Evolutionary conservation across 1,139 yeast species (phyloP).

Genomic region (Nematodospora anomalae): DNA sequence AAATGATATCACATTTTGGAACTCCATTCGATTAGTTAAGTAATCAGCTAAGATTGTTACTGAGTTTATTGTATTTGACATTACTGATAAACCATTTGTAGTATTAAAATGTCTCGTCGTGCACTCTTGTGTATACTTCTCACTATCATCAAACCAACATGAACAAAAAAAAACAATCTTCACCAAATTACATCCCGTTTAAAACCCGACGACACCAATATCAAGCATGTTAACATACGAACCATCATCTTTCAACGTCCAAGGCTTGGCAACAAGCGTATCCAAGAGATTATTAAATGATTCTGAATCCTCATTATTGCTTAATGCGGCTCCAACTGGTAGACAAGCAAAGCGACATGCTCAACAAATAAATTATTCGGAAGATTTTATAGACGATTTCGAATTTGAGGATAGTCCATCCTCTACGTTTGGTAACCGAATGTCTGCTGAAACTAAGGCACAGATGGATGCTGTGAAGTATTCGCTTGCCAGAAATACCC

Average conservation of each 20-base stretch:
- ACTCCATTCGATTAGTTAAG: conserved; percentile 15
- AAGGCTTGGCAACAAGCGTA: conserved; percentile 72
- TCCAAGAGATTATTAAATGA: conserved; percentile 35
- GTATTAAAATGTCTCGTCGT: conserved; percentile 1
- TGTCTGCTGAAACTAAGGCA: conserved; percentile 19
- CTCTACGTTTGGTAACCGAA: conserved; percentile 7
- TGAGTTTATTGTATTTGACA: conserved; percentile 9
- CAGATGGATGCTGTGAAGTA: conserved; percentile 33
- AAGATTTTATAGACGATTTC: conserved; percentile 61
- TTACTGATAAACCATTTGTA: background rate
- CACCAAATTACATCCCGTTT: too few species aligned
- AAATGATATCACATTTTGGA: conserved; percentile 10
- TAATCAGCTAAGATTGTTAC: conserved; percentile 13
- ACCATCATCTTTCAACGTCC: conserved; percentile 51
- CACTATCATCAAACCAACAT: background rate
- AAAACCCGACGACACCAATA: too few species aligned
- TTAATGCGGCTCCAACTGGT: conserved; percentile 68
- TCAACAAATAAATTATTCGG: conserved; percentile 80
- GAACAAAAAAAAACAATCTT: conserved; percentile 1
- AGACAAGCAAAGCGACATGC: conserved; percentile 77
- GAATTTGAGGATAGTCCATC: conserved; percentile 61
- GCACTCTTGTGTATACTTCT: background rate
- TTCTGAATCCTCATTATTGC: conserved; percentile 59
- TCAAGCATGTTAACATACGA: conserved; percentile 17
- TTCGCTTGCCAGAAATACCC: conserved; percentile 37